A percentile compares a stretch with the other conserved stretches of the same genome.
Evolutionary conservation across 78 protist genomes (phyloP).

Genomic region (Mantamonas sphyraenae): DNA sequence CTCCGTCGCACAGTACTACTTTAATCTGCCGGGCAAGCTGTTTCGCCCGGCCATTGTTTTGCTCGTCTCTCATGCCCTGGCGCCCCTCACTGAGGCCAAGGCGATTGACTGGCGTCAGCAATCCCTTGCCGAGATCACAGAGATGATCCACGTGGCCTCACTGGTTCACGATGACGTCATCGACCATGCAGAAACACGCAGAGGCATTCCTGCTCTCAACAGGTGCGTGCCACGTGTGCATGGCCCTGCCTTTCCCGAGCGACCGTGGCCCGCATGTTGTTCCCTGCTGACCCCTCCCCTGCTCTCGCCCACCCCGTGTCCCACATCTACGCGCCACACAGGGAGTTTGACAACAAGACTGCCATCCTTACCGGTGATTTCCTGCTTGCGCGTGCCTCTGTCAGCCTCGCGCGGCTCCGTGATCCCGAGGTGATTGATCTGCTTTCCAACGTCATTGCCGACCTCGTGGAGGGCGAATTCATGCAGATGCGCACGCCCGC

Average conservation of each 20-base stretch:
- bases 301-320: too few species aligned
- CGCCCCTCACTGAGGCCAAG: neutral
- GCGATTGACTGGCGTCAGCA: neutral
- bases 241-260: neutral
- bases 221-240: neutral
- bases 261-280: too few species aligned
- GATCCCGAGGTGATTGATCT: slow-evolving; percentile 10
- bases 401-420: slow-evolving; percentile 12
- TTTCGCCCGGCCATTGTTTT: slow-evolving; percentile 9
- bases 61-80: neutral
- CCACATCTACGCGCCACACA: too few species aligned
- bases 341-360: slow-evolving; percentile 35
- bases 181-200: slow-evolving; percentile 50
- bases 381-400: slow-evolving; percentile 47
- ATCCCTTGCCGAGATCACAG: slow-evolving; percentile 65
- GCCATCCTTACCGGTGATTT: slow-evolving; percentile 77
- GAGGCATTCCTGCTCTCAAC: slow-evolving; percentile 16
- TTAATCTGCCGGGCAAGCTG: slow-evolving; percentile 10
- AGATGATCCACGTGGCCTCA: slow-evolving; percentile 88
- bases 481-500: slow-evolving; percentile 54
- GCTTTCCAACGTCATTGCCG: slow-evolving; percentile 49
- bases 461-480: slow-evolving; percentile 81
- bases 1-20: slow-evolving; percentile 16
- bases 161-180: slow-evolving; percentile 86
- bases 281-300: too few species aligned